phyloP scores from a whole-genome alignment of 768 basidiomycete genomes.

The Russula olivacea region DNA sequence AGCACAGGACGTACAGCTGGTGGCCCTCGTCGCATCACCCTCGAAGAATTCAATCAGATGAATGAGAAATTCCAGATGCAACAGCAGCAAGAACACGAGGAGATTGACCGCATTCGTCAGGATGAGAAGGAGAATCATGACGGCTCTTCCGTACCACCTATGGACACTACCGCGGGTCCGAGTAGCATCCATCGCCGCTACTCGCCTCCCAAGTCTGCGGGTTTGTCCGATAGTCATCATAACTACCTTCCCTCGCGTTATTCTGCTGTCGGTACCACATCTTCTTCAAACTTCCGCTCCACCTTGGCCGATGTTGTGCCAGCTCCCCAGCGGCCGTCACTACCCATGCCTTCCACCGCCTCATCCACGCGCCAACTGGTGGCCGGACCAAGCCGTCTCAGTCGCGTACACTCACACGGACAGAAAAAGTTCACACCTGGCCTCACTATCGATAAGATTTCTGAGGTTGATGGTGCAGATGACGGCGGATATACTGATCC shows the following conservation, averaged over 20 bases:
- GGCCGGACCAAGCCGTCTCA: conserved; percentile 21
- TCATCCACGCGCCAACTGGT: conserved; percentile 18
- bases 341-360: conserved; percentile 14
- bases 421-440: conserved; percentile 24
- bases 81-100: conserved; percentile 21
- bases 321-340: conserved; percentile 23
- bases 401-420: conserved; percentile 23
- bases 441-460: conserved; percentile 44
- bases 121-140: conserved; percentile 26
- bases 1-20: conserved; percentile 34
- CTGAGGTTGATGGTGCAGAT: conserved; percentile 41
- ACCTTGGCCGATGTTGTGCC: conserved; percentile 24
- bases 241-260: conserved; percentile 12
- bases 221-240: conserved; percentile 7
- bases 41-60: conserved; percentile 33
- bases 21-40: conserved; percentile 36
- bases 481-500: conserved; percentile 33
- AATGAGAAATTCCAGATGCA: conserved; percentile 30
- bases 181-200: conserved; percentile 17
- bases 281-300: conserved; percentile 18
- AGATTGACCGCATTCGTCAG: conserved; percentile 24
- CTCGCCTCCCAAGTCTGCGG: conserved; percentile 21
- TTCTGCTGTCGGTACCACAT: conserved; percentile 7
- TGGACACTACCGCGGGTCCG: neutral
- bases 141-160: neutral